Conservation (phyloP, 1,284 basidiomycete species). For the Chalciporus sp. region DNA sequence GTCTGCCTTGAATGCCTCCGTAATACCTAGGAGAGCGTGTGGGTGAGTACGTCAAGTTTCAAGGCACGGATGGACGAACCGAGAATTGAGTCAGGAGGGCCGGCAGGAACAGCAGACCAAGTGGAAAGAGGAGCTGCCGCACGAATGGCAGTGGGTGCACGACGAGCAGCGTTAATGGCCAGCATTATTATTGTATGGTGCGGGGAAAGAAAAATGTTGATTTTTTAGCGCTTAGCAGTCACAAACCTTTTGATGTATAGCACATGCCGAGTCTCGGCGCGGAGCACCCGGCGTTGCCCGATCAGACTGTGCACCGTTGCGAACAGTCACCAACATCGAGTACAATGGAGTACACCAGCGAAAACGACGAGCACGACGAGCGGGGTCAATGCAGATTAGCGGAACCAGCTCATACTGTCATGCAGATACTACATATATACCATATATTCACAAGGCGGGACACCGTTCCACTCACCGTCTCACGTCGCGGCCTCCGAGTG, state of each 20-base stretch:
- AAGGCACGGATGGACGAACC: constrained; percentile 47
- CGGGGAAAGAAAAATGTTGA: constrained; percentile 20
- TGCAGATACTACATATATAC: too few relatives aligned
- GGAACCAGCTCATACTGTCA: neutral
- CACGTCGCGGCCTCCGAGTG: neutral
- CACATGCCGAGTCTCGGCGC: constrained; percentile 11
- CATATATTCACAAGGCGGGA: neutral
- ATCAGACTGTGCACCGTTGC: constrained; percentile 1
- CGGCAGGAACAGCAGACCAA: constrained; percentile 85
- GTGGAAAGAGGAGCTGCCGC: constrained; percentile 58
- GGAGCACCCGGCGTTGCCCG: constrained; percentile 23
- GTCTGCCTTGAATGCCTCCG: constrained; percentile 96
- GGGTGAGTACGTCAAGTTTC: constrained; percentile 1
- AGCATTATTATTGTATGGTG: constrained; percentile 40
- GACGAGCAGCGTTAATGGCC: constrained; percentile 45
- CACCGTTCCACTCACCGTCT: neutral
- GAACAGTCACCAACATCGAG: neutral
- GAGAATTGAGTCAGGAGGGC: constrained; percentile 93
- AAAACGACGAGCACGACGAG: neutral
- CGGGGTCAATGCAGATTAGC: neutral
- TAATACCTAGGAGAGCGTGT: constrained; percentile 67
- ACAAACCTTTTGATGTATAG: neutral
- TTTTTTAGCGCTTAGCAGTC: neutral
- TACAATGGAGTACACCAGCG: neutral
- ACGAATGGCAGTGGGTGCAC: constrained; percentile 39